Conservation (phyloP, 2,329 filamentous ascomycete genomes). For the Akanthomyces uredinophilus region DNA sequence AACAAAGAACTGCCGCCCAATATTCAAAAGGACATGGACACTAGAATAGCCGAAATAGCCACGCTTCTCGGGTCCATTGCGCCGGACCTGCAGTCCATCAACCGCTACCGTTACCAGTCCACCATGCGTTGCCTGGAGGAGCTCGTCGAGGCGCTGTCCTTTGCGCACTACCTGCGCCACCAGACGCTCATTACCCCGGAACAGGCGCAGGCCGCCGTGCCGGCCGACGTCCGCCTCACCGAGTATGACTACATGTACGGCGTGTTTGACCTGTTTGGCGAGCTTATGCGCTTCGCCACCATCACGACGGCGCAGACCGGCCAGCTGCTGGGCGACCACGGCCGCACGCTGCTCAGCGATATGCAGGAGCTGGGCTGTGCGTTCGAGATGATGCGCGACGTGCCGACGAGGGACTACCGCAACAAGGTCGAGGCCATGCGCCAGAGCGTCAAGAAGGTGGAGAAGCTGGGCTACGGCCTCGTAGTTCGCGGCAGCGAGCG, state of each 20-base stretch:
- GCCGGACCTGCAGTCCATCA: constrained; percentile 70
- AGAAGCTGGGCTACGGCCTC: constrained; percentile 82
- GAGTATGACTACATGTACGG: constrained; percentile 85
- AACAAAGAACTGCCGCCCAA: constrained; percentile 59
- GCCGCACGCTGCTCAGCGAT: constrained; percentile 67
- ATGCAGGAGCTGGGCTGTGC: constrained; percentile 71
- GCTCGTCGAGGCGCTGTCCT: constrained; percentile 86
- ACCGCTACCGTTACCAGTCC: constrained; percentile 74
- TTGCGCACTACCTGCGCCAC: constrained; percentile 77
- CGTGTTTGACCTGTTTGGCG: constrained; percentile 88
- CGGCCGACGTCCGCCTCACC: constrained; percentile 57
- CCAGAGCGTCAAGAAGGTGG: constrained; percentile 87
- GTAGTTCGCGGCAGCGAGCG: constrained; percentile 82
- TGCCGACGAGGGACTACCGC: constrained; percentile 51
- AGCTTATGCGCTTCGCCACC: constrained; percentile 95
- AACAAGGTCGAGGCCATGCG: constrained; percentile 86
- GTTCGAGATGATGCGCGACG: constrained; percentile 68
- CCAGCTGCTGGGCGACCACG: constrained; percentile 35
- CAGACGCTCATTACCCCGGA: constrained; percentile 68
- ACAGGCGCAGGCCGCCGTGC: constrained; percentile 49
- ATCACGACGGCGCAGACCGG: constrained; percentile 76
- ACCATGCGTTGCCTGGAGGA: constrained; percentile 87
- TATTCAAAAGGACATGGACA: constrained; percentile 64
- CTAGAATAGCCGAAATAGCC: constrained; percentile 66
- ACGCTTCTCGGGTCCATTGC: constrained; percentile 63